phyloP scores from a whole-genome alignment of 352 stramenopile genomes.

The Phytophthora multivora region DNA sequence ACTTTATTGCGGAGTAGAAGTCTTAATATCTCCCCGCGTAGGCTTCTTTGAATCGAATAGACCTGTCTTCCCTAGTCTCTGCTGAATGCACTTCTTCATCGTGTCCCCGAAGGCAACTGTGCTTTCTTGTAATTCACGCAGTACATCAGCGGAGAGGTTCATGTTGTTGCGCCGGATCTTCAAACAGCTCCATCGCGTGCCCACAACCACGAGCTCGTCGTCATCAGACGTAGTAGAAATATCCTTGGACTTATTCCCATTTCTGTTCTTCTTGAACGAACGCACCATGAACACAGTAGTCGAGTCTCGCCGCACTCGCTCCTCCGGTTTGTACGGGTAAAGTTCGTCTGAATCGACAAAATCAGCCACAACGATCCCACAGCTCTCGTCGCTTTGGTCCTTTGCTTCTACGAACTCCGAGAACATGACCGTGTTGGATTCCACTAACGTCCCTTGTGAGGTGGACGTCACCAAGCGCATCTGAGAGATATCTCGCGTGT shows the following conservation, averaged over 20 bases:
- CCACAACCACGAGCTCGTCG: constrained; percentile 30
- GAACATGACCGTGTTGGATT: constrained; percentile 32
- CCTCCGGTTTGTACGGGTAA: constrained; percentile 40
- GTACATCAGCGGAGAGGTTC: constrained; percentile 11
- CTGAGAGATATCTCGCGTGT: constrained; percentile 41
- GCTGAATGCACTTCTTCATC: constrained; percentile 32
- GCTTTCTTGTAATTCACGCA: constrained; percentile 28
- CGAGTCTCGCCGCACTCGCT: constrained; percentile 39
- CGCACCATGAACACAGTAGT: constrained; percentile 35
- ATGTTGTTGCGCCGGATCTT: constrained; percentile 22
- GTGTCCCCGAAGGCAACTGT: constrained; percentile 29
- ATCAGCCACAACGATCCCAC: constrained; percentile 19
- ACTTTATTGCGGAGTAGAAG: not conserved
- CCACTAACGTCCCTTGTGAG: constrained; percentile 19
- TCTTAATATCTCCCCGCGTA: not conserved
- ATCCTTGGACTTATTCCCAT: not conserved
- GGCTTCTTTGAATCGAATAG: not conserved
- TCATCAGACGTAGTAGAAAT: not conserved
- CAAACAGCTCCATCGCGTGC: constrained; percentile 26
- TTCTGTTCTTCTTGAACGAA: constrained; percentile 9
- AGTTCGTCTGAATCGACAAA: constrained; percentile 53
- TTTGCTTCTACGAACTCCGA: constrained; percentile 17
- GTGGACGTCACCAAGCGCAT: constrained; percentile 45
- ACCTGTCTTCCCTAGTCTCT: constrained; percentile 9
- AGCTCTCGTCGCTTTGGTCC: constrained; percentile 4